A percentile compares a stretch with the other conserved stretches of the same genome.
Conservation (phyloP, 1,284 basidiomycete species). For the Rhodofomes roseus region DNA sequence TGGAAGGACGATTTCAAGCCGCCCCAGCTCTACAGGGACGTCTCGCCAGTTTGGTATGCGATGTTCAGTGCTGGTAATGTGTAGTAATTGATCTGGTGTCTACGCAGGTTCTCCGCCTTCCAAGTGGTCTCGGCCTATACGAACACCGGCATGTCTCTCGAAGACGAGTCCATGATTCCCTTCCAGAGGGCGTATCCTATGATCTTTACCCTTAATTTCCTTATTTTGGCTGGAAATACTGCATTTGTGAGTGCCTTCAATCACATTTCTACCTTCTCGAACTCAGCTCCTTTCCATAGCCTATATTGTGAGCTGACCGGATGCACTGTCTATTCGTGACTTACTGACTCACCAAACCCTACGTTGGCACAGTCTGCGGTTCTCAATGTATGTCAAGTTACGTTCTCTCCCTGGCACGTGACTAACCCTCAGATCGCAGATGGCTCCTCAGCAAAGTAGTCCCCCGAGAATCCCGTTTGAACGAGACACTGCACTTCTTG, state of each 20-base stretch:
- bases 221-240: conserved; percentile 91
- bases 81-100: not conserved
- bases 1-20: conserved; percentile 56
- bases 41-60: conserved; percentile 57
- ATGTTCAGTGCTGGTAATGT: not conserved
- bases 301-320: conserved; percentile 14
- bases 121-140: conserved; percentile 87
- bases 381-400: conserved; percentile 50
- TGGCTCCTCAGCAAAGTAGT: conserved; percentile 73
- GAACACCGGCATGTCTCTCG: conserved; percentile 86
- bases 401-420: not conserved
- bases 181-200: conserved; percentile 86
- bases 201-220: conserved; percentile 61
- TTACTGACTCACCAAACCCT: not conserved
- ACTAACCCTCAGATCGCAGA: conserved; percentile 35
- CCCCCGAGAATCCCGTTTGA: conserved; percentile 52
- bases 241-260: conserved; percentile 65
- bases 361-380: conserved; percentile 47
- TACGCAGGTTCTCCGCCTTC: conserved; percentile 78
- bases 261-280: not conserved
- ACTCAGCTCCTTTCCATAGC: conserved; percentile 3
- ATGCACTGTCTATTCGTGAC: not conserved
- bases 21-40: conserved; percentile 47
- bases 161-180: conserved; percentile 88
- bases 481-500: conserved; percentile 88